A percentile compares a stretch with the other conserved stretches of the same genome.
These are phyloP conservation scores for Wolfiporia cocos DNA, from an alignment of 1,284 basidiomycete genomes.

Conservation along the genomic window DNA sequence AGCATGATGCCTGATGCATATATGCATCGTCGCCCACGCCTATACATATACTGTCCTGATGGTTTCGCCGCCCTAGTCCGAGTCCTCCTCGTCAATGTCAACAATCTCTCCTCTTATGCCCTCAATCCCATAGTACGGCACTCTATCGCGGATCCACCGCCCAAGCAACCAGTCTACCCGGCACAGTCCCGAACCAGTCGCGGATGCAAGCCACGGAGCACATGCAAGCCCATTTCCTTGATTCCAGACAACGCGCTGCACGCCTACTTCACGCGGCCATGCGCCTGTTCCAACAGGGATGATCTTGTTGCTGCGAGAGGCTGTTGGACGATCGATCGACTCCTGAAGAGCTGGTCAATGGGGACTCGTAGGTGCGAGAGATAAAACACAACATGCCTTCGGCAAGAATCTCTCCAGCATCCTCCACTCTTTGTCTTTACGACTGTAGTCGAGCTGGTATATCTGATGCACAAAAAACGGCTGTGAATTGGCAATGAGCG, in stretches of 20 bases:
- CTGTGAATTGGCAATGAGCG: constrained; percentile 30
- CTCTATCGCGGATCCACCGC: constrained; percentile 52
- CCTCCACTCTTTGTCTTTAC: constrained; percentile 62
- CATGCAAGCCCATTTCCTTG: constrained; percentile 59
- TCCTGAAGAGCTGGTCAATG: constrained; percentile 33
- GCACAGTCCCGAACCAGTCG: constrained; percentile 79
- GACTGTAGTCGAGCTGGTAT: constrained; percentile 83
- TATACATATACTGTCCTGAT: too few relatives aligned
- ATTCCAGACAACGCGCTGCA: constrained; percentile 81
- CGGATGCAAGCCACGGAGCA: constrained; percentile 69
- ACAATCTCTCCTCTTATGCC: constrained; percentile 34
- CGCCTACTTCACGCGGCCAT: constrained; percentile 72
- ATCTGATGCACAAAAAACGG: constrained; percentile 75
- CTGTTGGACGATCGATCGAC: constrained; percentile 46
- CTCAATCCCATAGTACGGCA: constrained; percentile 54
- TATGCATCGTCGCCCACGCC: too few relatives aligned
- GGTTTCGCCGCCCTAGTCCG: too few relatives aligned
- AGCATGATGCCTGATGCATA: too few relatives aligned
- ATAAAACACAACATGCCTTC: constrained; percentile 38
- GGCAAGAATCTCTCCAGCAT: constrained; percentile 85
- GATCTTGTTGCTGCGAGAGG: constrained; percentile 27
- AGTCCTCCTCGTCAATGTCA: not conserved
- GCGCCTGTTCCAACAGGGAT: constrained; percentile 44
- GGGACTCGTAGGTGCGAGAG: not conserved
- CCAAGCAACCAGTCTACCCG: constrained; percentile 76